Evolutionary conservation across 352 stramenopile species (phyloP), one percentile per base, ranked within the genome.

Genomic region (Phytophthora vignae): DNA sequence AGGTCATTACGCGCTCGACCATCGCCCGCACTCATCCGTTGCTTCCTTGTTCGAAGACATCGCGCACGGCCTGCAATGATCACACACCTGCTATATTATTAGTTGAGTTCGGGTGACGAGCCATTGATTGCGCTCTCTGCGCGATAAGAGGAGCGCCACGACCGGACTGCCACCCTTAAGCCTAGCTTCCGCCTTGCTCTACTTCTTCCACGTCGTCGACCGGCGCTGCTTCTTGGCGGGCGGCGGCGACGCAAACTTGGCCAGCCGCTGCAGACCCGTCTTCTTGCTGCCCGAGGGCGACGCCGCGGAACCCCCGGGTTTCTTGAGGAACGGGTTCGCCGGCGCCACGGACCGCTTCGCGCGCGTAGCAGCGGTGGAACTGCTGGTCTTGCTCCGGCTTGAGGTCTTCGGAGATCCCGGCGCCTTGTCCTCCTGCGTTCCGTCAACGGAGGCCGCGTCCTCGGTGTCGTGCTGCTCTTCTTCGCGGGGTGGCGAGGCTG

Each of bases 301-400:
- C 2, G 67, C 57, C 10, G 60, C 53, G 4, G 61, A 75, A 15
- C 31, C 49, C 2, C 46, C 50, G 7, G 86, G 61, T 31, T 90
- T 91, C 67, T 92, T 93, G 17, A 94, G 55, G 55, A 94, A 94
- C 67, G 86, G 86, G 60, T 94, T 94, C 19, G 78, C 71, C 3
- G 86, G 86, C 27, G 83, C 83, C 40, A 90, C 78, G 0, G 83
- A 89, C 25, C 74, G 73, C 59, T 90, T 78, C n/a, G 72, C 54
- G 50, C 25, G 44, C 3, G 33, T 6, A n/a, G 25, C 44, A 29
- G 40, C 14, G 40, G 40, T 48, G 40, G 40, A 48, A 49, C 40
- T 49, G 40, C 48, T 77, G 33, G 6, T 54, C 50, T 71, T 76
- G 21, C 40, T 36, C 7, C 22, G n/a, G 3, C 40, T 27, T 29